Evolutionary conservation across 2,329 filamentous ascomycete species (phyloP).

Genomic region (Lachnellula suecica): DNA sequence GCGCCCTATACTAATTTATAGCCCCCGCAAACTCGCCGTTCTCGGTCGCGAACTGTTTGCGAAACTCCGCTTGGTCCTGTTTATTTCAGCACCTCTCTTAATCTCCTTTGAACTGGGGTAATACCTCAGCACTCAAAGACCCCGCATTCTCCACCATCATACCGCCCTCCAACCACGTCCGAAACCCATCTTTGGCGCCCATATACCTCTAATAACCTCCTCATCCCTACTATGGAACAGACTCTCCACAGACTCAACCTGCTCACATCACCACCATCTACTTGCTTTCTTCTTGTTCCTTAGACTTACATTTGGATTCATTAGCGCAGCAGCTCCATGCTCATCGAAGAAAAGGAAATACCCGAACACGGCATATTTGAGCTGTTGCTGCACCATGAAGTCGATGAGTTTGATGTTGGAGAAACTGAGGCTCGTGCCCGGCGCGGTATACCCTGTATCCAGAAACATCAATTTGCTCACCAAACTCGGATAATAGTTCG

Average conservation of each 20-base stretch:
- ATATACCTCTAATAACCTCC: slow-evolving; percentile 18
- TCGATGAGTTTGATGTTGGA: slow-evolving; percentile 16
- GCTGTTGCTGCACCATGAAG: slow-evolving; percentile 6
- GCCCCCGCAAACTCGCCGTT: slow-evolving; percentile 14
- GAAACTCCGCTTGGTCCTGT: slow-evolving; percentile 12
- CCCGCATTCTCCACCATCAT: slow-evolving; percentile 7
- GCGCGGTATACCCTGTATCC: slow-evolving; percentile 16
- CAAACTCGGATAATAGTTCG: slow-evolving; percentile 12
- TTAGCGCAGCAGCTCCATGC: slow-evolving; percentile 15
- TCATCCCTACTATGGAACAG: slow-evolving; percentile 15
- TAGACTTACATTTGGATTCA: slow-evolving; percentile 16
- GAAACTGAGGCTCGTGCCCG: slow-evolving; percentile 7
- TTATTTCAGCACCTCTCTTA: neutral
- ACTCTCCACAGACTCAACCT: slow-evolving; percentile 13
- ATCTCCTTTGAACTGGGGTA: neutral
- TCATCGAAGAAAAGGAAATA: slow-evolving; percentile 25
- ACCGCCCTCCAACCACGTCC: slow-evolving; percentile 14
- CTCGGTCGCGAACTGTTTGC: slow-evolving; percentile 8
- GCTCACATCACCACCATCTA: neutral
- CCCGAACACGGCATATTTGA: slow-evolving; percentile 20
- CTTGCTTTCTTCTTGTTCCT: neutral
- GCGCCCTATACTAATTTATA: slow-evolving; percentile 20
- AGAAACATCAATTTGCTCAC: slow-evolving; percentile 20
- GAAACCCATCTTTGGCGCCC: slow-evolving; percentile 16
- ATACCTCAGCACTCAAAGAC: slow-evolving; percentile 13